These are phyloP conservation scores for Crepidotus variabilis DNA, from an alignment of 768 basidiomycete species.

Conservation along the genomic window DNA sequence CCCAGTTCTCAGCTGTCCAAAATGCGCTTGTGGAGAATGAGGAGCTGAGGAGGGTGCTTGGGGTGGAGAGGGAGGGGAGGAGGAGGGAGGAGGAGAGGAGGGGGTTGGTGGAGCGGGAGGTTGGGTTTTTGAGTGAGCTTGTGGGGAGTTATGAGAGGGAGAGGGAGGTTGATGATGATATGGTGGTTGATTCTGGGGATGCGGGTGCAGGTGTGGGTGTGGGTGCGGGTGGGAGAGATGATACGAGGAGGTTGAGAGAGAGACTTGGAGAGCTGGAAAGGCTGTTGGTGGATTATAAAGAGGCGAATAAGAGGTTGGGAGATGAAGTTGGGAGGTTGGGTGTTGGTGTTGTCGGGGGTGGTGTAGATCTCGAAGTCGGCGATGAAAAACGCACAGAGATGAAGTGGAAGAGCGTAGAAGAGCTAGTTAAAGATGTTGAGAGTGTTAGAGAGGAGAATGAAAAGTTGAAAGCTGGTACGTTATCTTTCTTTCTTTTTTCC, in stretches of 20 bases:
- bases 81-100: conserved; percentile 26
- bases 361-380: conserved; percentile 2
- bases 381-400: neutral
- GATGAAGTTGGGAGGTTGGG: conserved; percentile 44
- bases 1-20: neutral
- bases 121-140: conserved; percentile 65
- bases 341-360: conserved; percentile 20
- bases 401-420: conserved; percentile 13
- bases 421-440: conserved; percentile 34
- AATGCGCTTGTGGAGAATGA: neutral
- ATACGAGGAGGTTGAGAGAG: conserved; percentile 13
- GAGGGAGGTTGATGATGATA: conserved; percentile 24
- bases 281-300: conserved; percentile 53
- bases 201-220: too few relatives aligned
- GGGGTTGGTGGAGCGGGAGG: conserved; percentile 48
- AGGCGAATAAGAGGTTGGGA: conserved; percentile 39
- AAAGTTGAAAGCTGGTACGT: conserved; percentile 37
- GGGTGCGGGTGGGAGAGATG: conserved; percentile 28
- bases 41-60: neutral
- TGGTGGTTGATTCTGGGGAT: too few relatives aligned
- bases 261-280: conserved; percentile 53
- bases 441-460: conserved; percentile 22
- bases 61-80: conserved; percentile 32
- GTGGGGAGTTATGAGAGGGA: conserved; percentile 65
- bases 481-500: too few relatives aligned